A percentile compares a stretch with the other conserved stretches of the same genome.
phyloP scores from a whole-genome alignment of 73 alveolate species.

The Durusdinium trenchii region DNA sequence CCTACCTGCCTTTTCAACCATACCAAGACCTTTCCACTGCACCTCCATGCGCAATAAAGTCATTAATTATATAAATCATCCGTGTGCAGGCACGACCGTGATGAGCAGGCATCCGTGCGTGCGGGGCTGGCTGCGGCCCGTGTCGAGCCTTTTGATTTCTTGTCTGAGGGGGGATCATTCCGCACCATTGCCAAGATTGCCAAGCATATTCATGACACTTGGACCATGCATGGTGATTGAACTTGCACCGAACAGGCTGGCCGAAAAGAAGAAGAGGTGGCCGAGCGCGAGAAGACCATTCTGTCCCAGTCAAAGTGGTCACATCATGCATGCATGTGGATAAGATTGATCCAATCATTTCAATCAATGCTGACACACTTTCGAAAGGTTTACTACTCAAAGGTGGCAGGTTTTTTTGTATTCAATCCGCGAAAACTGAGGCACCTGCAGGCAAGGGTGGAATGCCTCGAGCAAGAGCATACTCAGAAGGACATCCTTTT shows the following conservation, averaged over 20 bases:
- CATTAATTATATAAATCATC: too few relatives aligned
- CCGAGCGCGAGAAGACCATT: conserved; percentile 63
- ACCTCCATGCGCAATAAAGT: too few relatives aligned
- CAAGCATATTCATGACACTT: too few relatives aligned
- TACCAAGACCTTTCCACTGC: too few relatives aligned
- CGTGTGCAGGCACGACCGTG: too few relatives aligned
- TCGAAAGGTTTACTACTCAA: not conserved
- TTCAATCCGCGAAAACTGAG: not conserved
- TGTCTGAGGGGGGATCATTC: too few relatives aligned
- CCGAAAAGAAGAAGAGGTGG: conserved; percentile 42
- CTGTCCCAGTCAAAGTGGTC: not conserved
- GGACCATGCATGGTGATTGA: too few relatives aligned
- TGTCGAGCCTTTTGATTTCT: too few relatives aligned
- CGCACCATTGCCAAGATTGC: too few relatives aligned
- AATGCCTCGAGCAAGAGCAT: conserved; percentile 31
- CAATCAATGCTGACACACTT: not conserved
- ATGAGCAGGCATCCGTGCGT: too few relatives aligned
- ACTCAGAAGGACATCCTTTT: conserved; percentile 12
- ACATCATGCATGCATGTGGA: not conserved
- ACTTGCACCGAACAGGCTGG: not conserved
- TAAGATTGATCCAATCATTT: not conserved
- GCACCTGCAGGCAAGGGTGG: conserved; percentile 68
- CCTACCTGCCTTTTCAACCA: too few relatives aligned
- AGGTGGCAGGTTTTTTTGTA: not conserved
- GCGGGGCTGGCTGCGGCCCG: too few relatives aligned